Conservation (phyloP, 2,329 filamentous ascomycete genomes). For the Helotiales sp. region DNA sequence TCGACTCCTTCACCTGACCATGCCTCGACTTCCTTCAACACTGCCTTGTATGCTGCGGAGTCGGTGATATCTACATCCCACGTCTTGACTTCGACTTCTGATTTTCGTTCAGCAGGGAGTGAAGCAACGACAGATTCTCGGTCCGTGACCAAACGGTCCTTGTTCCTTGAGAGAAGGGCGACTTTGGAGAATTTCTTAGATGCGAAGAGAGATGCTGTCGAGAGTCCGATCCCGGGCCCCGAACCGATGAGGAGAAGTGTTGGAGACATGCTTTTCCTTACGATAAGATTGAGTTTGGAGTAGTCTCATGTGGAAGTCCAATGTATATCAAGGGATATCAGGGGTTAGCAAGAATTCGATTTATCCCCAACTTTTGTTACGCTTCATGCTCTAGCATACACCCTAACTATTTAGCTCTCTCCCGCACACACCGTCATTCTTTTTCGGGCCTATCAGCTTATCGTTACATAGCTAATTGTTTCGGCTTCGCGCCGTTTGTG, state of each 20-base stretch:
- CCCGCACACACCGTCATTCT: too few relatives aligned
- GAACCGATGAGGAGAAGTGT: slow-evolving; percentile 43
- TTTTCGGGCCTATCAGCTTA: neutral
- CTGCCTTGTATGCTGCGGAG: slow-evolving; percentile 37
- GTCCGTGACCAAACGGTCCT: slow-evolving; percentile 40
- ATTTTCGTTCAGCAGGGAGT: slow-evolving; percentile 20
- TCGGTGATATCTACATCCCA: slow-evolving; percentile 47
- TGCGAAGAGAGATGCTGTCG: slow-evolving; percentile 43
- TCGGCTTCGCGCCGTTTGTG: too few relatives aligned
- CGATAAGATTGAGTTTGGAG: too few relatives aligned
- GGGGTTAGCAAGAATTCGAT: too few relatives aligned
- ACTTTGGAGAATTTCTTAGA: slow-evolving; percentile 46
- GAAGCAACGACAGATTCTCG: slow-evolving; percentile 37
- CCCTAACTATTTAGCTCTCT: neutral
- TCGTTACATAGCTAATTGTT: neutral
- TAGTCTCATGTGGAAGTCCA: too few relatives aligned
- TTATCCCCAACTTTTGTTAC: neutral
- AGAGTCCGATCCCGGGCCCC: slow-evolving; percentile 49
- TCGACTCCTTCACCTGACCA: slow-evolving; percentile 42
- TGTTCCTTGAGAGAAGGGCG: slow-evolving; percentile 47
- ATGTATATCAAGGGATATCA: too few relatives aligned
- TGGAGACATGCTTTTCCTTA: slow-evolving; percentile 1
- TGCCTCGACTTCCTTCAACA: slow-evolving; percentile 44
- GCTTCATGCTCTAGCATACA: neutral
- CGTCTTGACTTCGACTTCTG: slow-evolving; percentile 40